Conservation (phyloP, 352 stramenopile species). For the Globisporangium paroecandrum region DNA sequence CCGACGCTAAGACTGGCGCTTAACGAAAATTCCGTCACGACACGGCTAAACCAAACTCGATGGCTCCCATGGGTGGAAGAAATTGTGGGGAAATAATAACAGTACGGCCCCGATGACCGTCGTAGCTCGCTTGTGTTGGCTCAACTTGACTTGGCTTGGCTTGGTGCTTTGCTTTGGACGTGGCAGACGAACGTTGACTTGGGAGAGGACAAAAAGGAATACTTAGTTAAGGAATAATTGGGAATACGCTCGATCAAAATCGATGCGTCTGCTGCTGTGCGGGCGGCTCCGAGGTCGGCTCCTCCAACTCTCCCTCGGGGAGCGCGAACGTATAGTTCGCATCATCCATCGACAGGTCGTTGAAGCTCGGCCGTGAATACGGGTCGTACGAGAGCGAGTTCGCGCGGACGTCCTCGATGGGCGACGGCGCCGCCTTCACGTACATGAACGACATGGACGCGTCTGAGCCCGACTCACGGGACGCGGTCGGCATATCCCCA, state of each 20-base stretch:
- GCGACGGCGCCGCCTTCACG: constrained; percentile 38
- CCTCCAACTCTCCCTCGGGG: constrained; percentile 20
- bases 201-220: constrained; percentile 5
- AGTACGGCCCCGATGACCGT: not conserved
- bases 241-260: constrained; percentile 9
- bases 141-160: not conserved
- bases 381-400: constrained; percentile 57
- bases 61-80: not conserved
- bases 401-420: constrained; percentile 29
- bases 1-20: not conserved
- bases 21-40: not conserved
- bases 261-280: constrained; percentile 1
- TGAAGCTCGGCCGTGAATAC: constrained; percentile 35
- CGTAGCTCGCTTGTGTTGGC: not conserved
- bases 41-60: not conserved
- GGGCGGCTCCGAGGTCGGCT: not conserved
- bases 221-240: constrained; percentile 3
- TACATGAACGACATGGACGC: constrained; percentile 53
- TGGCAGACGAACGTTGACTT: not conserved
- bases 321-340: constrained; percentile 41
- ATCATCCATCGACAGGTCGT: constrained; percentile 24
- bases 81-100: not conserved
- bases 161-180: not conserved
- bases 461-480: constrained; percentile 34
- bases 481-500: constrained; percentile 34